phyloP scores from a whole-genome alignment of 768 basidiomycete genomes.

The Boletus bicolor region DNA sequence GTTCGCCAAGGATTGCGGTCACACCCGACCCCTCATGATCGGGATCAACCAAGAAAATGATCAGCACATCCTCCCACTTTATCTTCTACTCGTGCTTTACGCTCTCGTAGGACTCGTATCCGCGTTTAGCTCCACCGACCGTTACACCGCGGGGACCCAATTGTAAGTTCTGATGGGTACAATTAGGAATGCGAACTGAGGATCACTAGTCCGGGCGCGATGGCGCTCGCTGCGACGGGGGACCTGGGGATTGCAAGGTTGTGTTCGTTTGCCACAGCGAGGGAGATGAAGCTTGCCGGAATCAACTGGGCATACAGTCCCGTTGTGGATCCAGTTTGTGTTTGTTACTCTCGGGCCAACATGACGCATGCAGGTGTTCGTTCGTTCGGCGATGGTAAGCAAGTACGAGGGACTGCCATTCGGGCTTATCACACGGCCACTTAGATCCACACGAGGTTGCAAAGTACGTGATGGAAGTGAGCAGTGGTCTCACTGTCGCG shows the following conservation, averaged over 20 bases:
- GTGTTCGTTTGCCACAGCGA: conserved; percentile 48
- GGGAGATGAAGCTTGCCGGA: conserved; percentile 56
- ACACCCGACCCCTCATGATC: conserved; percentile 54
- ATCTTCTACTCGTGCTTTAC: background rate
- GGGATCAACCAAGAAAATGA: conserved; percentile 78
- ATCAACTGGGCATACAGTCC: conserved; percentile 74
- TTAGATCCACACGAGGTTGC: conserved; percentile 55
- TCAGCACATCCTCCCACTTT: conserved; percentile 12
- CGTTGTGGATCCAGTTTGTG: conserved; percentile 46
- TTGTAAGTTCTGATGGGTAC: conserved; percentile 46
- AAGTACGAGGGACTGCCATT: background rate
- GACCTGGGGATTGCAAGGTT: conserved; percentile 44
- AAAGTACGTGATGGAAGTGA: conserved; percentile 45
- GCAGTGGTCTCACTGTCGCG: conserved; percentile 52
- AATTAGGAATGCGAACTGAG: background rate
- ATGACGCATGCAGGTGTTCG: conserved; percentile 48
- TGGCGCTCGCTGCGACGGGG: conserved; percentile 61
- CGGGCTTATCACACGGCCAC: background rate
- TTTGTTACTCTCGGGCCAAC: background rate
- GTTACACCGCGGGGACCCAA: conserved; percentile 52
- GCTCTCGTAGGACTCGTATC: conserved; percentile 56
- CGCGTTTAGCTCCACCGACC: conserved; percentile 50
- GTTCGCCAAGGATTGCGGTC: conserved; percentile 55
- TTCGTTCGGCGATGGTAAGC: conserved; percentile 64
- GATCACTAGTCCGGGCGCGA: conserved; percentile 60